Base-by-base conservation (phyloP, 495 filamentous ascomycete genomes). In the Cercophora scortea region DNA sequence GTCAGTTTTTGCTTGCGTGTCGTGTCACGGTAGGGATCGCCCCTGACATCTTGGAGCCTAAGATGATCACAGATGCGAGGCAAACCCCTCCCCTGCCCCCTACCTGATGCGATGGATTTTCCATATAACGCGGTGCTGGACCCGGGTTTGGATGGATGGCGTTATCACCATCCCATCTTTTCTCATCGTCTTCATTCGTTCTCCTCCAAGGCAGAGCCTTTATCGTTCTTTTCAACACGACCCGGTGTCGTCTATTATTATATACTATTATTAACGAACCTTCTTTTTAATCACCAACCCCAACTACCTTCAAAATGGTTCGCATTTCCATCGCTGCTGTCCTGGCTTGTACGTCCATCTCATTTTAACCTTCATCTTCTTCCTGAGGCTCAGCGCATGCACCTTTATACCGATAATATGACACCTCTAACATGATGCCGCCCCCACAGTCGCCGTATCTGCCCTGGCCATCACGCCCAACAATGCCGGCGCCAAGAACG, bases 401-500 rank as follows among this genome's bases (percentile, higher is more conserved):
- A 13, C 7, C 39, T 9, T 45, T 10, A n/a, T n/a, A 13, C 19
- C 4, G 18, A 49, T 8, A 5, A 42, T 36, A 33, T 18, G 2
- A 38, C 10, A 18, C 15, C 4, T 42, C 48, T 38, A 51, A 54
- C 32, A 38, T 7, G 19, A 15, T 49, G 3, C 36, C 9, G 13
- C 7, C 13, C 3, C 42, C 12, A 8, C 32, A 71, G 67, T 69
- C 38, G 63, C 66, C 53, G 38, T 65, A 33, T 42, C 63, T 47
- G 55, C 62, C 44, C 50, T 64, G 25, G 57, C 63, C 43, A 59
- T 71, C 51, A 71, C 64, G 3, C 71, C 71, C 44, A 74, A 72
- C 60, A 61, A 68, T 53, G 69, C 69, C 15, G 69, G 68, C 34
- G 65, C 69, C 45, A 61, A 62, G 47, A 61, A 82, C 58, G 77